A percentile compares a stretch with the other conserved stretches of the same genome.
phyloP scores from a whole-genome alignment of 768 basidiomycete genomes.

The Lentinus tigrinus region DNA sequence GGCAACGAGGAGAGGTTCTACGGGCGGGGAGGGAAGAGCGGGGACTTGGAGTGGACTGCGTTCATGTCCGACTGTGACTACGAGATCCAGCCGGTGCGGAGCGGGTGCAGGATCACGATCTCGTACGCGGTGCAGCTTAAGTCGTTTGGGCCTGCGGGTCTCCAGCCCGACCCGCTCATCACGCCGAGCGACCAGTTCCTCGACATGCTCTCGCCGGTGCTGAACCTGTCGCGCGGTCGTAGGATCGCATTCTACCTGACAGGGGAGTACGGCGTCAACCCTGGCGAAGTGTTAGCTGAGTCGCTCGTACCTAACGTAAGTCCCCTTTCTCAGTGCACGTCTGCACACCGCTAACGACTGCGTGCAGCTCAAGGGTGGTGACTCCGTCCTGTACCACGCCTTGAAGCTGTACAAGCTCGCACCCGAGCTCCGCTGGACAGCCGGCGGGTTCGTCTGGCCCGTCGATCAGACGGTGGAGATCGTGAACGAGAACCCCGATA shows the following conservation, averaged over 20 bases:
- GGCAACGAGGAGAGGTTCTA: constrained; percentile 61
- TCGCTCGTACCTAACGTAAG: constrained; percentile 68
- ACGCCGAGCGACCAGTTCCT: constrained; percentile 73
- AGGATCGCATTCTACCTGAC: constrained; percentile 72
- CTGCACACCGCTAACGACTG: neutral
- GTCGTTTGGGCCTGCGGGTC: constrained; percentile 56
- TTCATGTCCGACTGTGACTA: constrained; percentile 74
- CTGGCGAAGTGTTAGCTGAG: constrained; percentile 68
- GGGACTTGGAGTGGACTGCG: constrained; percentile 77
- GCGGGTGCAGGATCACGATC: constrained; percentile 67
- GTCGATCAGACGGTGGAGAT: constrained; percentile 68
- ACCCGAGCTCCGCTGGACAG: constrained; percentile 78
- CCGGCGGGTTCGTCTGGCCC: constrained; percentile 83
- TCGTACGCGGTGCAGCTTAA: constrained; percentile 72
- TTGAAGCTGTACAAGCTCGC: constrained; percentile 73
- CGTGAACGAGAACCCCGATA: constrained; percentile 42
- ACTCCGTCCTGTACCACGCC: constrained; percentile 73
- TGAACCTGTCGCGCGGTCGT: constrained; percentile 70
- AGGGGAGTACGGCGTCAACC: constrained; percentile 68
- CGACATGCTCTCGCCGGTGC: constrained; percentile 66
- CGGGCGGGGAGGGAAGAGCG: constrained; percentile 58
- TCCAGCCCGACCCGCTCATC: constrained; percentile 61
- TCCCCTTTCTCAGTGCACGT: constrained; percentile 10
- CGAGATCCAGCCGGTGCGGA: constrained; percentile 68
- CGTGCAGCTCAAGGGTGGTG: constrained; percentile 70